Base-by-base conservation (phyloP, 148 eudicot genomes). In the Pouteria glomerata region DNA sequence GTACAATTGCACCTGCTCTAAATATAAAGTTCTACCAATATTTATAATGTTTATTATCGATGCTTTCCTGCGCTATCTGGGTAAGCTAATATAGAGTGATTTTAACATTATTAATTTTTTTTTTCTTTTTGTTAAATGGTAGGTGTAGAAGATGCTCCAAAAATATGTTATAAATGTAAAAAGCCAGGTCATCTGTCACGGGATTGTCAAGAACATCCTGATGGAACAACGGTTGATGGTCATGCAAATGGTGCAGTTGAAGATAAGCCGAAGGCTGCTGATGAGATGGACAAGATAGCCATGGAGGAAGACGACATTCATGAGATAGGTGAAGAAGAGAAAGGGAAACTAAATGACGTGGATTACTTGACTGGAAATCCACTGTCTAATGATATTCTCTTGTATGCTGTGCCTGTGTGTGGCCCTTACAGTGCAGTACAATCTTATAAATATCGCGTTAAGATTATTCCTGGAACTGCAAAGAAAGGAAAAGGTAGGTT, bases 401-500 rank as follows among this genome's bases (percentile, higher is more conserved):
- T 95, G 79, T 95, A 91, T 74, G 97, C 96, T 19, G 93, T 91
- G 64, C 98, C 98, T 70, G 98, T 95, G 34, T 95, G 98, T 63
- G 98, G 90, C 65, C 98, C 98, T 53, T 95, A 91, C 67, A 85
- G 34, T 72, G 98, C 97, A 26, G 18, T 95, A 59, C 96, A 95
- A 70, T 77, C 93, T n/a, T 91, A 95, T 41, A 95, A 95, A 62
- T 95, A 91, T 69, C 91, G 92, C 24, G 97, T 86, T 62, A 95
- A 95, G 89, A 82, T 95, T 73, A 79, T 89, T 81, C 98, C 98
- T 1, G 98, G 98, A 75, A 78, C 93, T 27, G 84, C 89, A 60
- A 95, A 95, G 88, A 91, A 81, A 83, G 96, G 98, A 72, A 95
- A 95, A 95, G 98, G 98, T 95, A 89, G 97, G 98, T 91, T 87